Evolutionary conservation across 805 yeast species (phyloP), one percentile per base, ranked within the genome.

Genomic region (Pichia manshurica): DNA sequence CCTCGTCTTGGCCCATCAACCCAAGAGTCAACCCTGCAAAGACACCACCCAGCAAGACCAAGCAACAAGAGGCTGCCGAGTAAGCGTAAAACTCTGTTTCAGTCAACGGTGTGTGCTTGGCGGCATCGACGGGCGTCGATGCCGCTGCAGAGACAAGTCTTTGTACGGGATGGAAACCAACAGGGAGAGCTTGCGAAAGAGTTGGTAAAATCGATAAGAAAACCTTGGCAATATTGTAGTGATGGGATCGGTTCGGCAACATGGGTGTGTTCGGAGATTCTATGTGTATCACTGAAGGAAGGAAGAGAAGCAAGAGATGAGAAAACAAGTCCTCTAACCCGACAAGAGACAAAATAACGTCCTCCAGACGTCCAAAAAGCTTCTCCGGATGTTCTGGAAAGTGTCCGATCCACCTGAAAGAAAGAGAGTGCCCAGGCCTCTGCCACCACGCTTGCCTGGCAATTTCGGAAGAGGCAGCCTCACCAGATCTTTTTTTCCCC

Each of bases 1-100:
- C 91, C 65, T 91, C 98, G 65, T 91, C 98, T 66, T 91, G 98
- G 56, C 98, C 98, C 99, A 91, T 91, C 10, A 91, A 75, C 2
- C 93, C 98, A 42, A 91, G 71, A n/a, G 99, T 93, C 38, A 91
- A 73, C 7, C 95, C 96, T 5, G 96, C 95, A 72, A 87, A 87
- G n/a, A 85, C 81, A 55, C 96, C 96, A 49, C 96, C 96, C 4
- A 84, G 70, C 32, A 87, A 58, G 1, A 87, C 95, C 21, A 87
- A 70, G 20, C 70, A 54, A 6, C 75, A 72, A 1, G 93, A 82
- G 13, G 82, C 69, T 43, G 69, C 44, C 56, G 79, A 62, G 56
- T 79, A 77, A 32, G 72, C 53, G 58, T 73, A 75, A 53, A 73
- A 74, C 53, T 75, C 60, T 15, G 59, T 56, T 6, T 58, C 60